Evolutionary conservation across 768 basidiomycete species (phyloP), one percentile per base, ranked within the genome.

Genomic region (Dioszegia aurantiaca): DNA sequence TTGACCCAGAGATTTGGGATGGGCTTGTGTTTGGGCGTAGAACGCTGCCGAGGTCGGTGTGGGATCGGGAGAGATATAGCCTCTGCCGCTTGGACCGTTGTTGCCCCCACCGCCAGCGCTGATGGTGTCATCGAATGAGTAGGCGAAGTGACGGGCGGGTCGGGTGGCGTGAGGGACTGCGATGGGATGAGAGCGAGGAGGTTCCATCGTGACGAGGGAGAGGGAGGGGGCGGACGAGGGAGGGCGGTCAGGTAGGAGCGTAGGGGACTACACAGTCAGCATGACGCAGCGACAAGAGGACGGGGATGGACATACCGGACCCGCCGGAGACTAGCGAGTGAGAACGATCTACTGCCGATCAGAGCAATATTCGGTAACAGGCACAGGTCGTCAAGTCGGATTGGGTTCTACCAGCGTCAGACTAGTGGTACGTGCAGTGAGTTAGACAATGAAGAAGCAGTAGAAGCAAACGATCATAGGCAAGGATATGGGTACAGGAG

Each of bases 21-120:
- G 44, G 45, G 46, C 33, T 27, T 36, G 1, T 44, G 16, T 11
- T 19, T 21, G n/a, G 21, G 51, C 31, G 17, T 41, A 39, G 23
- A 28, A 41, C 23, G 6, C 36, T 2, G 33, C 33, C 8, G 33
- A 33, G 23, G 53, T 54, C 9, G 61, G 61, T 10, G 57, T 47
- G 10, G 56, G 39, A 12, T 58, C 52, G 6, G 61, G 57, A 8
- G 56, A 62, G 33, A 42, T n/a, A 43, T 58, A 59, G 23, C 37
- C 46, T 19, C n/a, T n/a, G n/a, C n/a, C n/a, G n/a, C n/a, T n/a
- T n/a, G n/a, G n/a, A n/a, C n/a, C n/a, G n/a, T n/a, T n/a, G n/a
- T n/a, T n/a, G 33, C 33, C 33, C 14, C 33, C 33, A 33, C 33
- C 33, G 14, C 33, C 33, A 6, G 33, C 42, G 24, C 40, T 27